phyloP scores from a whole-genome alignment of 1,284 basidiomycete species.

The Amylostereum areolatum region DNA sequence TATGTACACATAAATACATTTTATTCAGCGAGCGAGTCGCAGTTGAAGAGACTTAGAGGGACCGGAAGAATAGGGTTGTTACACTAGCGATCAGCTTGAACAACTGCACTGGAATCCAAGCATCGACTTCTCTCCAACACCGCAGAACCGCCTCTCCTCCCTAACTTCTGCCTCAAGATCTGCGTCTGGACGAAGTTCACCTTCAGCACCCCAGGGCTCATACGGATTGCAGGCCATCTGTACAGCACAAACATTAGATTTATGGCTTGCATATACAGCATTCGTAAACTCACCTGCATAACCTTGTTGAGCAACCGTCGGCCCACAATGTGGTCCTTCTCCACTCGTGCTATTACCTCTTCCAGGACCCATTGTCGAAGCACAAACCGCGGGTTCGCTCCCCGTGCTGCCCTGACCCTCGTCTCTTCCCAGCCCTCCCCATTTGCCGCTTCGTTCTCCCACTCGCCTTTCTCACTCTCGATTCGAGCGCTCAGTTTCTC shows the following conservation, averaged over 20 bases:
- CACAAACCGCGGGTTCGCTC: conserved; percentile 82
- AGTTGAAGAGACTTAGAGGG: too few relatives aligned
- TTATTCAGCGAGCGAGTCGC: too few relatives aligned
- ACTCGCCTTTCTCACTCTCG: conserved; percentile 40
- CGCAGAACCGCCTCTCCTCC: conserved; percentile 76
- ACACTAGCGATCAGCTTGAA: conserved; percentile 51
- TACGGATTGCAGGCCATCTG: conserved; percentile 82
- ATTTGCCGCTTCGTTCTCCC: conserved; percentile 25
- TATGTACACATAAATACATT: too few relatives aligned
- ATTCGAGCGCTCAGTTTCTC: conserved; percentile 59
- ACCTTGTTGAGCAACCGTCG: conserved; percentile 67
- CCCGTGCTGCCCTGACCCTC: conserved; percentile 39
- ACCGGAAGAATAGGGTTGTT: too few relatives aligned
- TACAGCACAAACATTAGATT: conserved; percentile 11
- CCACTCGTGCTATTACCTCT: conserved; percentile 75
- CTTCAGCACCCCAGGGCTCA: conserved; percentile 74
- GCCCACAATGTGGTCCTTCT: conserved; percentile 53
- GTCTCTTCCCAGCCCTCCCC: conserved; percentile 28
- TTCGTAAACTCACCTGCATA: conserved; percentile 48
- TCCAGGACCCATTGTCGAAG: conserved; percentile 91
- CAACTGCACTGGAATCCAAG: conserved; percentile 93
- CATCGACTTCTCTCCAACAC: conserved; percentile 68
- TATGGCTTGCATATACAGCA: conserved; percentile 2
- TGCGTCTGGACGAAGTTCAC: conserved; percentile 29
- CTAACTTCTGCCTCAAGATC: conserved; percentile 51